Conservation (phyloP, 75 land plant genomes). For the Ceratopteris richardii region DNA sequence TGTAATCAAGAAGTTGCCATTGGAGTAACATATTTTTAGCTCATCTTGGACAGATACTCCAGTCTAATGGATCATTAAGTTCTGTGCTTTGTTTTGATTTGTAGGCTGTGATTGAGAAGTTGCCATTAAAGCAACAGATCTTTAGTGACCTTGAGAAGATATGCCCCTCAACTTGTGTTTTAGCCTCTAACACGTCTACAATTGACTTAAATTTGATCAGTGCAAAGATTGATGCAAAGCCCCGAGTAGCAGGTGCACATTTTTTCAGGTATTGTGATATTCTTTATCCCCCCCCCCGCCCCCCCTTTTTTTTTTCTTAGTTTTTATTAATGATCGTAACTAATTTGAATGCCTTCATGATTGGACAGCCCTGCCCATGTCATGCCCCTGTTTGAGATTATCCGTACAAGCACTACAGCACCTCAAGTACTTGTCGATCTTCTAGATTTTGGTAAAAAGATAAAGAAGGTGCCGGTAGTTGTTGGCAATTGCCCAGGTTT, state of each 20-base stretch:
- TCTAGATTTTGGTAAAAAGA: slow-evolving; percentile 68
- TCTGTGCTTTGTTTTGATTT: slow-evolving; percentile 1
- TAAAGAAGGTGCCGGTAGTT: slow-evolving; percentile 93
- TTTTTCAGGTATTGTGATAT: slow-evolving; percentile 73
- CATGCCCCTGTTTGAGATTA: slow-evolving; percentile 95
- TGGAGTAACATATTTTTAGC: too few species aligned
- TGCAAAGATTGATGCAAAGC: slow-evolving; percentile 62
- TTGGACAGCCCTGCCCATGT: slow-evolving; percentile 90
- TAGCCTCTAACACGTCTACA: slow-evolving; percentile 93
- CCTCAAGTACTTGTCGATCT: slow-evolving; percentile 84
- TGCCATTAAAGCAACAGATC: slow-evolving; percentile 83
- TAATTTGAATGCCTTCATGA: neutral
- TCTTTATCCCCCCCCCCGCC: too few species aligned
- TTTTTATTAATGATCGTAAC: too few species aligned
- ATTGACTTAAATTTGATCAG: slow-evolving; percentile 85
- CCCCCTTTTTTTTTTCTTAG: too few species aligned
- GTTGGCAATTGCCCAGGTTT: slow-evolving; percentile 95
- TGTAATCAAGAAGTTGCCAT: too few species aligned
- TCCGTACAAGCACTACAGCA: slow-evolving; percentile 82
- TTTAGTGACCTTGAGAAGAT: slow-evolving; percentile 77
- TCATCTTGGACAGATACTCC: too few species aligned
- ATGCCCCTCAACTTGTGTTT: slow-evolving; percentile 71
- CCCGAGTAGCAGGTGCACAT: slow-evolving; percentile 90
- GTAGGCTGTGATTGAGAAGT: slow-evolving; percentile 90
- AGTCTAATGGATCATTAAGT: too few species aligned